A percentile compares a stretch with the other conserved stretches of the same genome.
Evolutionary conservation across 2,329 filamentous ascomycete genomes (phyloP).

Genomic region (Ramichloridium luteum): DNA sequence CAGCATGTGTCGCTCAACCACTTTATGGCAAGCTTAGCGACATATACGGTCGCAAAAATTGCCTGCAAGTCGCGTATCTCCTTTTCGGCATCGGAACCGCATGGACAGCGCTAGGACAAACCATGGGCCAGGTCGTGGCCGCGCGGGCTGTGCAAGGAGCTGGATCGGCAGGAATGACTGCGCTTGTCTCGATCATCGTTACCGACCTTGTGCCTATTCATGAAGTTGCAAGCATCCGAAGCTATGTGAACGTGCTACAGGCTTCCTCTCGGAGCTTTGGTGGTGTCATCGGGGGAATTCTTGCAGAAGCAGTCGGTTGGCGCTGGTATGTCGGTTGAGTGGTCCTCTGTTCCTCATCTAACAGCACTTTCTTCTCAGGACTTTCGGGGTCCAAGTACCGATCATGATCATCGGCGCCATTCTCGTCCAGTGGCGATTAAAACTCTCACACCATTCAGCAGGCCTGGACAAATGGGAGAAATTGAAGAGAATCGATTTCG

Average conservation of each 20-base stretch:
- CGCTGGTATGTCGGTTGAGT: slow-evolving; percentile 48
- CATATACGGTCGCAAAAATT: slow-evolving; percentile 32
- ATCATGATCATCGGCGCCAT: slow-evolving; percentile 40
- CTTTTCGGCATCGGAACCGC: slow-evolving; percentile 32
- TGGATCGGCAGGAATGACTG: slow-evolving; percentile 34
- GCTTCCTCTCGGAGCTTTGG: slow-evolving; percentile 40
- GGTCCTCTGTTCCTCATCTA: no score
- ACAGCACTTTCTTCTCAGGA: slow-evolving; percentile 27
- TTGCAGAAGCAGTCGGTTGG: slow-evolving; percentile 54
- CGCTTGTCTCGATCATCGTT: slow-evolving; percentile 36
- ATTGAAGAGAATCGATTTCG: slow-evolving; percentile 35
- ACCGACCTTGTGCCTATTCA: slow-evolving; percentile 38
- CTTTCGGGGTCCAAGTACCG: slow-evolving; percentile 47
- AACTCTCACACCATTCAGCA: slow-evolving; percentile 4
- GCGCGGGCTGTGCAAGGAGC: slow-evolving; percentile 32
- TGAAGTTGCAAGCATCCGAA: slow-evolving; percentile 37
- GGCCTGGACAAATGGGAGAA: slow-evolving; percentile 17
- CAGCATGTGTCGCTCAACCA: slow-evolving; percentile 30
- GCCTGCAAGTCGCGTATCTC: slow-evolving; percentile 29
- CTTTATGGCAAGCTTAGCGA: slow-evolving; percentile 36
- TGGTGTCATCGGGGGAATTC: slow-evolving; percentile 46
- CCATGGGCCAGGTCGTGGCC: slow-evolving; percentile 30
- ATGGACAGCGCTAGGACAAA: slow-evolving; percentile 26
- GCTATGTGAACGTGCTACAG: slow-evolving; percentile 40
- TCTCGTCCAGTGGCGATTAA: slow-evolving; percentile 29